Evolutionary conservation across 2,329 filamentous ascomycete species (phyloP), one percentile per base, ranked within the genome.

Genomic region (Paradendryphiella salina): DNA sequence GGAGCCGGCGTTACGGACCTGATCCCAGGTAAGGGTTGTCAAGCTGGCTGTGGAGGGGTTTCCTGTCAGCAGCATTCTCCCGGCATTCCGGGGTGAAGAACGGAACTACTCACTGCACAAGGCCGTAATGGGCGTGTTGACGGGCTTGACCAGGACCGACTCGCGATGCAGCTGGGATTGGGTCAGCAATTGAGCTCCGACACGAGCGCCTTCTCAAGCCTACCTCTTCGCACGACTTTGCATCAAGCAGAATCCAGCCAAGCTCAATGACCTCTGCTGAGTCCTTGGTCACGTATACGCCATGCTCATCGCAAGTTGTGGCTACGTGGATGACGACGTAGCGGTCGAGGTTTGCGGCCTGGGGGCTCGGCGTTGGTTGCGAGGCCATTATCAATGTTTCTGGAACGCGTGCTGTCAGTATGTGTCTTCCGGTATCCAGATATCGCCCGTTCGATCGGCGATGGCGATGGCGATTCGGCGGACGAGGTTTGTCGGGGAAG

Each of bases 181-280:
- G 53, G 53, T 52, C 40, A 52, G 49, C 49, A 41, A 33, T 47
- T 28, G 43, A 29, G 32, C n/a, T 18, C 3, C 14, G 46, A 40
- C 43, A 46, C 29, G 20, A 18, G 33, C n/a, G 6, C 23, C 6
- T 26, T 36, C 40, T 17, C 29, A 49, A 52, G 46, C 46, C 45
- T 57, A 96, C 92, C 88, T 96, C 92, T 67, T 96, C 92, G 66
- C 91, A 88, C 59, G 84, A 88, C 79, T 93, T 94, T 61, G 90
- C 88, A 73, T 96, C 92, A 58, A 96, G 82, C 69, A 99, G 79
- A 71, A 97, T 96, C 94, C 94, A 99, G 59, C 93, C 94, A 72
- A 99, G 83, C 83, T 99, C 94, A 76, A 99, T 99, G 63, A 99
- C 94, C 80, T 99, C 94, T 57, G 94, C 94, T 52, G 94, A 97